Evolutionary conservation across 2,329 filamentous ascomycete genomes (phyloP).

Genomic region (Neonectria hederae): DNA sequence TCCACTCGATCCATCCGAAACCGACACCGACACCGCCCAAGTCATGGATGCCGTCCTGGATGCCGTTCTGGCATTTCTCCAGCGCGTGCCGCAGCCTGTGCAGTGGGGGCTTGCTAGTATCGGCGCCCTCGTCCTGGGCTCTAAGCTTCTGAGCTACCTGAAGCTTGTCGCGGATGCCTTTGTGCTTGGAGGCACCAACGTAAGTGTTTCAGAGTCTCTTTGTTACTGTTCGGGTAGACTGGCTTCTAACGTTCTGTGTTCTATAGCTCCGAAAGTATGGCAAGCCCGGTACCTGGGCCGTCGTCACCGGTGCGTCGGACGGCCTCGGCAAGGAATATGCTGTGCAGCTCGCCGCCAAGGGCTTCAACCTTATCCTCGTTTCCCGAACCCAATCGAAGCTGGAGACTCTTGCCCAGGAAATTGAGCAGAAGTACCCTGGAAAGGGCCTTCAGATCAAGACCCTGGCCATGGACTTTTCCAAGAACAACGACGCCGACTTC

Average conservation of each 20-base stretch:
- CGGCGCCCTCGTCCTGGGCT: slow-evolving; percentile 68
- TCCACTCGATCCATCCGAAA: neutral
- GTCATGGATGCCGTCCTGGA: slow-evolving; percentile 40
- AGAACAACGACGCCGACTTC: slow-evolving; percentile 84
- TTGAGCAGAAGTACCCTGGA: slow-evolving; percentile 73
- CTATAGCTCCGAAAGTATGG: slow-evolving; percentile 86
- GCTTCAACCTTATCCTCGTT: slow-evolving; percentile 94
- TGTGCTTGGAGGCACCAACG: slow-evolving; percentile 70
- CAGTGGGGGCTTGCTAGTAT: slow-evolving; percentile 56
- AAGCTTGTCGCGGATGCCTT: slow-evolving; percentile 74
- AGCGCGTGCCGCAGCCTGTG: slow-evolving; percentile 24
- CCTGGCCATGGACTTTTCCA: slow-evolving; percentile 90
- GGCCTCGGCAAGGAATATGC: slow-evolving; percentile 98
- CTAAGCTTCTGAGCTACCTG: slow-evolving; percentile 66
- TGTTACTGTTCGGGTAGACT: neutral
- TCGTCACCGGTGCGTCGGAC: slow-evolving; percentile 95
- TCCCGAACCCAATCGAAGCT: slow-evolving; percentile 97
- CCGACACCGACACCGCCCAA: slow-evolving; percentile 1
- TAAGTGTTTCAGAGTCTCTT: slow-evolving; percentile 48
- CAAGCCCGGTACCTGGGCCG: slow-evolving; percentile 90
- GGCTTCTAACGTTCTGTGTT: neutral
- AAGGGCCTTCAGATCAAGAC: slow-evolving; percentile 75
- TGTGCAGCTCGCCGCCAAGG: slow-evolving; percentile 85
- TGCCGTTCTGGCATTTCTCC: slow-evolving; percentile 37
- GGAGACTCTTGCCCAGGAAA: slow-evolving; percentile 76